Conservation (phyloP, 176 grass and related monocot genomes). For the Hsuehochloa calcarea region DNA sequence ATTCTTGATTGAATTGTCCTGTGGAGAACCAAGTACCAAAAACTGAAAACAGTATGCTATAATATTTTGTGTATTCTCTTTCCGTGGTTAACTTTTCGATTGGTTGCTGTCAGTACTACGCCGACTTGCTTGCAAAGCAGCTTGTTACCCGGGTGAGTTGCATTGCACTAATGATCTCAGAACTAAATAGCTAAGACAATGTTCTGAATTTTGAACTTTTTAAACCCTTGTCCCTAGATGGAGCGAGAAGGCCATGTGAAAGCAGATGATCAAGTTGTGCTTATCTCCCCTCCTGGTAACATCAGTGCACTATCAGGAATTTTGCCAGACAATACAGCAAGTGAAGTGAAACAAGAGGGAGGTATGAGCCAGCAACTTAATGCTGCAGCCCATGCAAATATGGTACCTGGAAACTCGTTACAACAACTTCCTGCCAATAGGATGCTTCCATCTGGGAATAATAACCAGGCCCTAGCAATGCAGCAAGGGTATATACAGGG, state of each 20-base stretch:
- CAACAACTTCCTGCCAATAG: constrained; percentile 63
- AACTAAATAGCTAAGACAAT: constrained; percentile 22
- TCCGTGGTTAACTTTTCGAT: constrained; percentile 26
- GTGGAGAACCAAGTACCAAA: constrained; percentile 1
- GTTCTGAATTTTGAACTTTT: constrained; percentile 32
- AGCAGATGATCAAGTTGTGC: constrained; percentile 62
- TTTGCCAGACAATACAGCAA: constrained; percentile 49
- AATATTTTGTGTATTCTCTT: constrained; percentile 15
- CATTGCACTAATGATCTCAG: background rate
- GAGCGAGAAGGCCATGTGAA: constrained; percentile 67
- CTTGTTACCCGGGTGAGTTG: constrained; percentile 69
- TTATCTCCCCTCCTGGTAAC: constrained; percentile 44
- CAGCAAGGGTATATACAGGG: constrained; percentile 68
- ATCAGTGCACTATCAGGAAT: constrained; percentile 41
- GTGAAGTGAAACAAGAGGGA: constrained; percentile 75
- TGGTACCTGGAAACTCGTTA: constrained; percentile 49
- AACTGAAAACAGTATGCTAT: constrained; percentile 6
- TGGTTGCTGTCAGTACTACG: constrained; percentile 53
- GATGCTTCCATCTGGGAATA: constrained; percentile 63
- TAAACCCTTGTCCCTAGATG: constrained; percentile 64
- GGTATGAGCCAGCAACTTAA: constrained; percentile 61
- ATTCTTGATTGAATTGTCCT: background rate
- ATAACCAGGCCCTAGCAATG: constrained; percentile 55
- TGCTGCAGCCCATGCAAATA: constrained; percentile 53
- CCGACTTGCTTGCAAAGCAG: constrained; percentile 69